Percentiles rank a stretch among this genome's conserved stretches.
phyloP scores from a whole-genome alignment of 2,329 filamentous ascomycete genomes.

The Stachybotrys chartarum region DNA sequence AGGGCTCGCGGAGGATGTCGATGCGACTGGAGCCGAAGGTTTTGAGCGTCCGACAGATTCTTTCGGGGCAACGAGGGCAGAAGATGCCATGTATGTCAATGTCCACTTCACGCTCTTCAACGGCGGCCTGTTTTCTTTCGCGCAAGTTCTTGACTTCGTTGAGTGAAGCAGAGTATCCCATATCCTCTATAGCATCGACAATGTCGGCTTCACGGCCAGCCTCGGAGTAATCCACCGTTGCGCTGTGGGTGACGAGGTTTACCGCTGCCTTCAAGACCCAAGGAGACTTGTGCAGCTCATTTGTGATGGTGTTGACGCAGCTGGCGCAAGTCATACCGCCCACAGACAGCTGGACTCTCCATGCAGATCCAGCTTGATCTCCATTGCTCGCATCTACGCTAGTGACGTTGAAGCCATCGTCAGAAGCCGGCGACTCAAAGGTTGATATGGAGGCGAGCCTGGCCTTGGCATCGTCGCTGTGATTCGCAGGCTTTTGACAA shows the following conservation, averaged over 20 bases:
- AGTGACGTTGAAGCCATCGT: background rate
- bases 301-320: slow-evolving; percentile 57
- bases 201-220: slow-evolving; percentile 22
- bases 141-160: slow-evolving; percentile 39
- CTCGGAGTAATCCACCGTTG: slow-evolving; percentile 47
- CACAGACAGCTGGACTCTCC: slow-evolving; percentile 50
- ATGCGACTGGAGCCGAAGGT: slow-evolving; percentile 43
- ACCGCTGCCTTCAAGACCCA: slow-evolving; percentile 54
- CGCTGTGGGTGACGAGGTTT: slow-evolving; percentile 62
- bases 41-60: slow-evolving; percentile 46
- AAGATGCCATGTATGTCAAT: slow-evolving; percentile 67
- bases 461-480: slow-evolving; percentile 5
- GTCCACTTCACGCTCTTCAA: slow-evolving; percentile 49
- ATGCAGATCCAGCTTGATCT: slow-evolving; percentile 17
- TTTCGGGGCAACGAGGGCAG: slow-evolving; percentile 62
- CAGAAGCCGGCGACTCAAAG: slow-evolving; percentile 1
- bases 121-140: slow-evolving; percentile 27
- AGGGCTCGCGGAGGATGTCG: slow-evolving; percentile 46
- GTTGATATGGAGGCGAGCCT: background rate
- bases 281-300: slow-evolving; percentile 46
- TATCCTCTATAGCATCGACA: slow-evolving; percentile 45
- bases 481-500: slow-evolving; percentile 15
- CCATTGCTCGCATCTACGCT: slow-evolving; percentile 7
- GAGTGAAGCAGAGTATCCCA: slow-evolving; percentile 60
- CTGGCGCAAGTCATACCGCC: slow-evolving; percentile 69